Evolutionary conservation across 2,329 filamentous ascomycete genomes (phyloP), one percentile per base, ranked within the genome.

Genomic region (Penicillium oxalicum): DNA sequence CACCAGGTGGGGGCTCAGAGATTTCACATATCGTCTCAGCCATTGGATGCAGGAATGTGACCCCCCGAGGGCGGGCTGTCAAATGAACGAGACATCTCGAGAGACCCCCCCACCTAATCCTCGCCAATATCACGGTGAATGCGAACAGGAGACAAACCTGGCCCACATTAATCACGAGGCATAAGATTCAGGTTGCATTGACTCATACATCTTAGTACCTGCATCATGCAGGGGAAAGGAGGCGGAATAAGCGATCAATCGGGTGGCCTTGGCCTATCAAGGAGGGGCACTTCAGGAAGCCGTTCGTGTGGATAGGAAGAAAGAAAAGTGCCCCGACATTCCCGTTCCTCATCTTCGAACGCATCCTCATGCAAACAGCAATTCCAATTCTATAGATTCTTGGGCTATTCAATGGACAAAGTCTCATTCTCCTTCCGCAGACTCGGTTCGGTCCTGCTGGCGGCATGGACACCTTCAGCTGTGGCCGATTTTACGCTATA

Each of bases 401-500:
- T 34, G 18, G 32, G 8, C 32, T 34, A 34, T 34, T 34, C 32
- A 34, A 34, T 34, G 12, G 32, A 34, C 32, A 34, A 34, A 34
- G 12, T 34, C 18, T 18, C 18, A 12, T 34, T 34, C 32, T 34
- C 32, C 32, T 34, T 34, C 32, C 8, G 8, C 8, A 34, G 32
- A 34, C 32, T 34, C 32, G 8, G 32, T 34, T 34, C 25, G 13
- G 24, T 34, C 9, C 29, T 44, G 11, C 28, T 44, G 4, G 37
- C 42, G 9, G 40, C 40, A 12, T 43, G 27, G 40, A 43, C 40
- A 43, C n/a, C 29, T 33, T 43, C 28, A 13, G 40, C 24, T 43
- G 28, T 13, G 29, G 40, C 40, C 27, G 40, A 43, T 34, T 43
- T 43, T 34, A 8, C 27, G 40, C 40, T 43, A 13, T 43, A 43